Evolutionary conservation across 1,139 yeast species (phyloP).

Genomic region (Meyerozyma carpophila): DNA sequence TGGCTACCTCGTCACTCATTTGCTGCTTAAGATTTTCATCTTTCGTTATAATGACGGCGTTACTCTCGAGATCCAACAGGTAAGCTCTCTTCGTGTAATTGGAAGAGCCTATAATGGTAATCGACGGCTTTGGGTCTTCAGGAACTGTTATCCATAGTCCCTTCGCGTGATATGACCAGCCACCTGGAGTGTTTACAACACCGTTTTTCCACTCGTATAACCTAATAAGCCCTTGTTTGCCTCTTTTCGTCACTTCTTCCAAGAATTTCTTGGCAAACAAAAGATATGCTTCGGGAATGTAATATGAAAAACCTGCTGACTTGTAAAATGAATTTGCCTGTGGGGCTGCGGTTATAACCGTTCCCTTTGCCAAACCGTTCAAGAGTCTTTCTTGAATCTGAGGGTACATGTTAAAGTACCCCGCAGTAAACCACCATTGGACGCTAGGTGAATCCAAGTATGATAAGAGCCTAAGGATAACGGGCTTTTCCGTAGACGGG

Average conservation of each 20-base stretch:
- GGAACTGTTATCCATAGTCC: constrained; percentile 85
- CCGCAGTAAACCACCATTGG: constrained; percentile 91
- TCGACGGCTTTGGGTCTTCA: constrained; percentile 51
- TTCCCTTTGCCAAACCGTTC: constrained; percentile 56
- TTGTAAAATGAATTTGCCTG: constrained; percentile 89
- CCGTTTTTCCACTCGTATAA: constrained; percentile 88
- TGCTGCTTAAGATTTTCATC: constrained; percentile 52
- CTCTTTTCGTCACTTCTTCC: constrained; percentile 41
- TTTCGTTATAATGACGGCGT: constrained; percentile 71
- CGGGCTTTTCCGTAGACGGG: constrained; percentile 74
- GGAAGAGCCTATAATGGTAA: constrained; percentile 86
- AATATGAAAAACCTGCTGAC: constrained; percentile 76
- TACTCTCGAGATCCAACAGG: constrained; percentile 80
- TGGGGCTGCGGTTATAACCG: constrained; percentile 86
- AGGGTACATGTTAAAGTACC: constrained; percentile 89
- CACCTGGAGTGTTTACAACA: constrained; percentile 68
- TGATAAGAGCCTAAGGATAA: constrained; percentile 56
- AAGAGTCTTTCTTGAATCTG: constrained; percentile 61
- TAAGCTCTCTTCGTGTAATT: constrained; percentile 91
- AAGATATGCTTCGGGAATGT: constrained; percentile 83
- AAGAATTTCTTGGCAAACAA: constrained; percentile 70
- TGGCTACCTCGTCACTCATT: constrained; percentile 60
- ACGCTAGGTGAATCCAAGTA: constrained; percentile 51
- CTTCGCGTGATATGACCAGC: constrained; percentile 99
- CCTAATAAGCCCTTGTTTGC: constrained; percentile 43